Base-by-base conservation (phyloP, 768 basidiomycete genomes). In the Roridomyces roridus region DNA sequence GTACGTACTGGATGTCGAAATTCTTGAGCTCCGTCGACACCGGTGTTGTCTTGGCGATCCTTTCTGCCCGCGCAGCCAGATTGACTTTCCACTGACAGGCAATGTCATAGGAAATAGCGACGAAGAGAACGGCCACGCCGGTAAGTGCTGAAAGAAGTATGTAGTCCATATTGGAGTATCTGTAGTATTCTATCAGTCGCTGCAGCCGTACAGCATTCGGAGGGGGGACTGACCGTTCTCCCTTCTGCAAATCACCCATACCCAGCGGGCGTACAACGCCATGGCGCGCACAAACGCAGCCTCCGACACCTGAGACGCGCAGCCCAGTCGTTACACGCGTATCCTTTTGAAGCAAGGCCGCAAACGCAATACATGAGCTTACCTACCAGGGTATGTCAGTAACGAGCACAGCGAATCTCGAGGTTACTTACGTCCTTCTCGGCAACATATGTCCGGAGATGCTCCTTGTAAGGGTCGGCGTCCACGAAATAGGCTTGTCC, bases 161-260 rank as follows among this genome's bases (percentile, higher is more conserved):
- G 34, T 45, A 61, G 37, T 68, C 59, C 49, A 60, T 54, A 37
- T 58, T 61, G 5, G 52, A 48, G 36, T 51, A 67, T 25, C 66
- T 46, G 44, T 8, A 10, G 8, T 6, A n/a, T n/a, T 7, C 39
- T 7, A n/a, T 40, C 39, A 40, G 39, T 21, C 15, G 7, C 8
- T 6, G 17, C 15, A 40, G 39, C 17, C n/a, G 15, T 17, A n/a
- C 6, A 40, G 8, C 6, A 31, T 31, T n/a, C n/a, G n/a, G n/a
- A 21, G 17, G 15, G 20, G 14, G 29, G 11, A 51, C 64, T 39
- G 25, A 67, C 60, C 58, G 59, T 45, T 68, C 70, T 6, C 64
- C 64, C 17, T 66, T 66, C 34, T 69, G 66, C 8, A 69, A 40
- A 40, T 69, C 62, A 0, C 65, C 68, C 0, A 68, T 17, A 0